A percentile compares a stretch with the other conserved stretches of the same genome.
phyloP scores from a whole-genome alignment of 108 stramenopile genomes.

The Pseudonitzschia multiseries region DNA sequence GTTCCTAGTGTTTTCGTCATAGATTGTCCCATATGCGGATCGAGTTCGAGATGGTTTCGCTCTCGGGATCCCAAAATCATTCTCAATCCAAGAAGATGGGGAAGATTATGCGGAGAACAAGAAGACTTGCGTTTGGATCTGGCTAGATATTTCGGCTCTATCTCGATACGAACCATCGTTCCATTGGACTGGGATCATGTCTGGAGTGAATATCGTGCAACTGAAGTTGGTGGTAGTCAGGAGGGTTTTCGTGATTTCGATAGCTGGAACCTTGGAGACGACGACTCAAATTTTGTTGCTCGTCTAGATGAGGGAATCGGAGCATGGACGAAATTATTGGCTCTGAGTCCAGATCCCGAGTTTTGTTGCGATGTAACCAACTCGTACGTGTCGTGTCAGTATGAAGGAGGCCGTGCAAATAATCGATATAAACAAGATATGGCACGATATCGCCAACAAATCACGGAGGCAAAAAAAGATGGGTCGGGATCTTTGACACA shows the following conservation, averaged over 20 bases:
- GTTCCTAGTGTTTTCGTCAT: constrained; percentile 28
- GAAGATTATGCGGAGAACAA: constrained; percentile 50
- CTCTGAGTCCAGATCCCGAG: constrained; percentile 33
- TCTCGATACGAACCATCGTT: constrained; percentile 33
- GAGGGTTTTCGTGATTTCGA: not conserved
- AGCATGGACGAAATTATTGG: constrained; percentile 43
- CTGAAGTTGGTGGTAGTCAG: not conserved
- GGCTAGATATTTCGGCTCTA: constrained; percentile 38
- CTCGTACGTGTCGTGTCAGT: constrained; percentile 25
- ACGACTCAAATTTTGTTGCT: constrained; percentile 44
- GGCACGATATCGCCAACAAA: constrained; percentile 27
- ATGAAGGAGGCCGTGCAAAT: constrained; percentile 39
- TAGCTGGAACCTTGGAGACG: constrained; percentile 21
- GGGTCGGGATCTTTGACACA: constrained; percentile 30
- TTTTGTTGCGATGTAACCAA: constrained; percentile 44
- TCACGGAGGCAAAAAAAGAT: constrained; percentile 28
- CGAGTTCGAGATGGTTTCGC: constrained; percentile 41
- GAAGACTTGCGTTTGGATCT: constrained; percentile 47
- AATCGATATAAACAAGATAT: constrained; percentile 19
- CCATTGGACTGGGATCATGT: constrained; percentile 60
- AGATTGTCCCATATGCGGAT: constrained; percentile 31
- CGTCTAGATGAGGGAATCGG: constrained; percentile 56
- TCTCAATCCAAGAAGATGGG: constrained; percentile 43
- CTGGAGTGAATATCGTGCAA: constrained; percentile 42
- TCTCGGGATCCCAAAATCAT: constrained; percentile 41